phyloP scores from a whole-genome alignment of 2,329 filamentous ascomycete genomes.

The Diplodia sapinea region DNA sequence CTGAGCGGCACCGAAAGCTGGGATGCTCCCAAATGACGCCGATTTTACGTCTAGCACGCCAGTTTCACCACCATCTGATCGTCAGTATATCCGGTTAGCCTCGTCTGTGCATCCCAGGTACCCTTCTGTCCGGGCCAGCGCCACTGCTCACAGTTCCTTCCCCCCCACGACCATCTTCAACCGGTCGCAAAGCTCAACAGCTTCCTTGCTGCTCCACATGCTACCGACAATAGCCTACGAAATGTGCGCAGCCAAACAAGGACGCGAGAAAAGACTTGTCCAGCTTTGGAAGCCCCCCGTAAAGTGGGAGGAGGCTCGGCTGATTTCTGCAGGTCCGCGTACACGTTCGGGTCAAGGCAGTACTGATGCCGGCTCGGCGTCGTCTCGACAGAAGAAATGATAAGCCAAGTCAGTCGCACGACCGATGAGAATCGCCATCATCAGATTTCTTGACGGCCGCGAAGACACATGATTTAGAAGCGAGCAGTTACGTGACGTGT shows the following conservation, averaged over 20 bases:
- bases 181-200: background rate
- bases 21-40: background rate
- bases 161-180: background rate
- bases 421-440: too few species aligned
- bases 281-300: background rate
- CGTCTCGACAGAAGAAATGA: too few species aligned
- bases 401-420: background rate
- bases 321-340: background rate
- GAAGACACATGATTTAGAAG: too few species aligned
- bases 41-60: conserved; percentile 12
- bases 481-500: too few species aligned
- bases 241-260: background rate
- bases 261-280: background rate
- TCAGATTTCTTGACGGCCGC: too few species aligned
- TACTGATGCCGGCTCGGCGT: background rate
- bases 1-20: too few species aligned
- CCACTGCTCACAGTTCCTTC: background rate
- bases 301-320: background rate
- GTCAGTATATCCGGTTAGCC: background rate
- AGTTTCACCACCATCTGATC: background rate
- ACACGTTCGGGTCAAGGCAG: background rate
- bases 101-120: background rate
- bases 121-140: background rate
- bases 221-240: background rate
- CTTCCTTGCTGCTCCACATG: background rate